A percentile compares a stretch with the other conserved stretches of the same genome.
phyloP scores from a whole-genome alignment of 176 grass and related monocot species.

The Oryza meridionalis region DNA sequence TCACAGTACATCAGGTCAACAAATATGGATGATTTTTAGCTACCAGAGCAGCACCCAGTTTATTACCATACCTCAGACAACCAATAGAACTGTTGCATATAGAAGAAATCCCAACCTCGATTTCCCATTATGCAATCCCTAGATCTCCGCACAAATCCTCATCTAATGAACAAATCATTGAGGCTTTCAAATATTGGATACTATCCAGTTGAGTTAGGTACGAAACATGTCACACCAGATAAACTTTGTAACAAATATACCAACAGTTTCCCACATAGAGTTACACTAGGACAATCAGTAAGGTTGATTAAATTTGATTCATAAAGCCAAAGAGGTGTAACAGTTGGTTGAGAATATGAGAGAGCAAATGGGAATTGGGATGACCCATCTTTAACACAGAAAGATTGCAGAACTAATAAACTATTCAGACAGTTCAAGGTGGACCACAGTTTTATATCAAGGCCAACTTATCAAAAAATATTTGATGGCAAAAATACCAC shows the following conservation, averaged over 20 bases:
- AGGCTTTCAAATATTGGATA: conserved; percentile 42
- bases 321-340: conserved; percentile 13
- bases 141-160: conserved; percentile 55
- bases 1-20: conserved; percentile 41
- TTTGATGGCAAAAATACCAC: neutral
- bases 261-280: conserved; percentile 2
- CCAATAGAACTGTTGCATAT: conserved; percentile 45
- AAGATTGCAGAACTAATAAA: neutral
- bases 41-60: conserved; percentile 41
- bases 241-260: neutral
- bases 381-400: conserved; percentile 22
- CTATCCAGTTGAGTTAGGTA: conserved; percentile 30
- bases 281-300: neutral
- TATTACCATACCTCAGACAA: conserved; percentile 61
- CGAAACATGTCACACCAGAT: conserved; percentile 2
- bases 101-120: conserved; percentile 51
- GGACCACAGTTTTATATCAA: neutral
- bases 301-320: conserved; percentile 11
- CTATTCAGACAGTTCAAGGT: conserved; percentile 5
- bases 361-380: neutral
- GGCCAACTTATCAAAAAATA: neutral
- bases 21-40: conserved; percentile 36
- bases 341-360: neutral
- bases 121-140: conserved; percentile 57
- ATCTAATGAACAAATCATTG: conserved; percentile 54